Conservation (phyloP, 2,329 filamentous ascomycete genomes). For the Aureobasidium zeae region DNA sequence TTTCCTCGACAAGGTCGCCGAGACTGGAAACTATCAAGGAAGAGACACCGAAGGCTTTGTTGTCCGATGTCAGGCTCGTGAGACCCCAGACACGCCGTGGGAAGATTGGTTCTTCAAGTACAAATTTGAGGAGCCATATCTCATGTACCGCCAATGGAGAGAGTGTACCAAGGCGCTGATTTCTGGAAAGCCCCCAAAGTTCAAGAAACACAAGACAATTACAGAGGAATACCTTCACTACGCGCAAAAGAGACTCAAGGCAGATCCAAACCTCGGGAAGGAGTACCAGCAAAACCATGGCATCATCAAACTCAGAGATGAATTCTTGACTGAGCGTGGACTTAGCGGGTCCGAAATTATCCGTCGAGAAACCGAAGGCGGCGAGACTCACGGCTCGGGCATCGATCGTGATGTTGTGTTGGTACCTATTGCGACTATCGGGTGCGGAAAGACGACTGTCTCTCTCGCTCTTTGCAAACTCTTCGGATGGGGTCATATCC, state of each 20-base stretch:
- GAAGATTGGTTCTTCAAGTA: constrained; percentile 99
- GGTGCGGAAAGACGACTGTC: constrained; percentile 93
- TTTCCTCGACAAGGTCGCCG: constrained; percentile 76
- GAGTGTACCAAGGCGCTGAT: constrained; percentile 93
- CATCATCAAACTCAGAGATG: constrained; percentile 82
- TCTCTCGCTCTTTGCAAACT: constrained; percentile 71
- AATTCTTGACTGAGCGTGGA: constrained; percentile 75
- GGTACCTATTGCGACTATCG: constrained; percentile 86
- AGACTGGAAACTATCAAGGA: constrained; percentile 81
- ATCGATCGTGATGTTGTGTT: constrained; percentile 64
- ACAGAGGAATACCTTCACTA: constrained; percentile 86
- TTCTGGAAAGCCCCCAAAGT: constrained; percentile 59
- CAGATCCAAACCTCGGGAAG: constrained; percentile 57
- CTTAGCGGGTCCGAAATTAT: constrained; percentile 85
- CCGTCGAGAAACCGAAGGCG: constrained; percentile 55
- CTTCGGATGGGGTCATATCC: constrained; percentile 85
- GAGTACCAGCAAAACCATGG: constrained; percentile 82
- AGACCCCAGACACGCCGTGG: constrained; percentile 47
- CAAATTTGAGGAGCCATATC: constrained; percentile 97
- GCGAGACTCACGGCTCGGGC: constrained; percentile 42
- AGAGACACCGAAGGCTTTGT: constrained; percentile 96
- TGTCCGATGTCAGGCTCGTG: constrained; percentile 68
- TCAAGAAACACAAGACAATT: constrained; percentile 79
- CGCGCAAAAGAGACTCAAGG: constrained; percentile 62
- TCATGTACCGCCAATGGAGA: constrained; percentile 98